Conservation (phyloP, 1,284 basidiomycete species). For the Ustilago cynodontis region DNA sequence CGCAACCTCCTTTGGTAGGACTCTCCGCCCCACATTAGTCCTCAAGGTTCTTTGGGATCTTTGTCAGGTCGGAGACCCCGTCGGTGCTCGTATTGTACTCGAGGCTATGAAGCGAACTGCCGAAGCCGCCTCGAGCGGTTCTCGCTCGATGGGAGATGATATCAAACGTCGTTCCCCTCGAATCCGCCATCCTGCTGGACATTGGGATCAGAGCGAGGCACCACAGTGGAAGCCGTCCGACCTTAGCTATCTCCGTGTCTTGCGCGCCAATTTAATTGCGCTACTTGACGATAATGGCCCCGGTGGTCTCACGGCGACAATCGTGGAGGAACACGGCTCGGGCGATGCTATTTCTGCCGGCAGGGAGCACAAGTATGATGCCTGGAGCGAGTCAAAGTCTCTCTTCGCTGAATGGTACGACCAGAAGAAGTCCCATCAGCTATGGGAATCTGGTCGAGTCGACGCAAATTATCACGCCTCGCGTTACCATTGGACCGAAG, state of each 20-base stretch:
- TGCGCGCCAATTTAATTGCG: conserved; percentile 25
- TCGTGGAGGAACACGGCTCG: background rate
- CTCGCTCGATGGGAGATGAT: background rate
- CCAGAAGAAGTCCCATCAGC: background rate
- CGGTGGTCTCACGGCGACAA: conserved; percentile 23
- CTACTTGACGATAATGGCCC: conserved; percentile 6
- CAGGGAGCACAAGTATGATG: conserved; percentile 12
- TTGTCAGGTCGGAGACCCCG: conserved; percentile 23
- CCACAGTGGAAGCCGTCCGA: conserved; percentile 24
- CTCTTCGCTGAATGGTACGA: conserved; percentile 27
- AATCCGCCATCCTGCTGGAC: background rate
- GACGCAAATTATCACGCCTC: background rate
- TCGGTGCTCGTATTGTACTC: conserved; percentile 26
- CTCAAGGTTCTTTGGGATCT: conserved; percentile 21
- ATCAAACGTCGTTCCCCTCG: conserved; percentile 14
- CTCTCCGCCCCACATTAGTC: conserved; percentile 8
- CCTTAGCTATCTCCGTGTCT: conserved; percentile 24
- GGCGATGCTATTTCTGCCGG: background rate
- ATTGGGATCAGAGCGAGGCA: background rate
- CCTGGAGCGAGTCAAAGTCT: conserved; percentile 31
- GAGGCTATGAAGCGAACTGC: conserved; percentile 35
- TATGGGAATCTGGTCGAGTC: conserved; percentile 1
- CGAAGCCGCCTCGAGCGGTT: background rate
- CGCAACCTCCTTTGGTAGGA: conserved; percentile 15
- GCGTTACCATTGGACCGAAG: background rate